Base-by-base conservation (phyloP, 2,329 filamentous ascomycete genomes). In the Pseudocercospora ulei region DNA sequence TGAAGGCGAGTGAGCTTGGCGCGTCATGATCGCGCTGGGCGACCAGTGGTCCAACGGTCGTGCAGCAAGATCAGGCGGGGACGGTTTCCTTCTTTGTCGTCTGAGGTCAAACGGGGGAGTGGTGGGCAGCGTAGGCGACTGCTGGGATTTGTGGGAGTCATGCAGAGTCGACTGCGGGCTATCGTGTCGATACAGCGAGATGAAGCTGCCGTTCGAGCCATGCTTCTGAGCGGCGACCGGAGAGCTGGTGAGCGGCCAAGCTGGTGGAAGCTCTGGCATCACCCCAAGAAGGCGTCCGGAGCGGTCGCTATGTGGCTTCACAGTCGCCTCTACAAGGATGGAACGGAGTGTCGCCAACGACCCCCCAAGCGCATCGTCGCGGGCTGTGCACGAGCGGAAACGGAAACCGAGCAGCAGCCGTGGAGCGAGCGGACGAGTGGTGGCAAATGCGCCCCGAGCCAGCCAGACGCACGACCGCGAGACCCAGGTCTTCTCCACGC, bases 111-210 rank as follows among this genome's bases (percentile, higher is more conserved):
- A 28, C 12, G 41, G 41, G 11, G 41, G 41, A 11, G 46, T 45
- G 13, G 33, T 22, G 12, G 39, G 41, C 26, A 39, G 39, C 6
- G 38, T 14, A 8, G 48, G 46, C 24, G 48, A 49, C 7, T 44
- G 39, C 31, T 49, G 48, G 19, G 37, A 46, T 33, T 44, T 44
- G 29, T 45, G 46, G 29, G 38, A 49, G 20, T 47, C 46, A 35
- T 49, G 43, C 16, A 51, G 22, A 5, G 41, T 49, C 38, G 47
- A 36, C 26, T 42, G 48, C 25, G 46, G 41, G 11, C 41, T 44
- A 11, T 48, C 46, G 8, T 42, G 38, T 9, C 42, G 39, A 25
- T 35, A 41, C 5, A 41, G 22, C 12, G 34, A 35, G 4, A 25
- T 30, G 13, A 38, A 25, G 23, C 33, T 35, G 13, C 41, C 46